These are phyloP conservation scores for Leptoxyphium fumago DNA, from an alignment of 2,329 filamentous ascomycete species.

Conservation along the genomic window DNA sequence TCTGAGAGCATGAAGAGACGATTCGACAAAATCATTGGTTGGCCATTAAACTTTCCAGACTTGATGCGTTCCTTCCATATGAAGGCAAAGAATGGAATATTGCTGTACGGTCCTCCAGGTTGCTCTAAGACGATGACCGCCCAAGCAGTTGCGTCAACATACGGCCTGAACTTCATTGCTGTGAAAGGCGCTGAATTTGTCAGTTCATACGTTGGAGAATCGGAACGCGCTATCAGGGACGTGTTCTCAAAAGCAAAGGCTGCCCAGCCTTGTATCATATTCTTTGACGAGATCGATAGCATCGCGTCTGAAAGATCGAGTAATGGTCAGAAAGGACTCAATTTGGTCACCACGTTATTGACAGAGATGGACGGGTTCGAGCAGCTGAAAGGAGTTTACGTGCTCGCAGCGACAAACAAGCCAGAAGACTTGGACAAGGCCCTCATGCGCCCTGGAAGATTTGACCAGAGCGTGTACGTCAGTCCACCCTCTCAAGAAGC, in stretches of 20 bases:
- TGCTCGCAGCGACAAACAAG: conserved; percentile 83
- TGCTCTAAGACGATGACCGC: conserved; percentile 91
- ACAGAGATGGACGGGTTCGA: conserved; percentile 97
- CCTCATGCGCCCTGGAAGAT: conserved; percentile 68
- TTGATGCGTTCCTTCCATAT: conserved; percentile 36
- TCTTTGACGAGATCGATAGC: conserved; percentile 92
- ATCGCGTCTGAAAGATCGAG: conserved; percentile 48
- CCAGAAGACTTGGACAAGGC: conserved; percentile 77
- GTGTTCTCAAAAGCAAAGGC: conserved; percentile 73
- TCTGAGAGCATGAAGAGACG: conserved; percentile 57
- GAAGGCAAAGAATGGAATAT: conserved; percentile 61
- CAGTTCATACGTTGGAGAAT: conserved; percentile 95
- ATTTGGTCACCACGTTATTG: conserved; percentile 76
- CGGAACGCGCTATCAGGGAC: conserved; percentile 70
- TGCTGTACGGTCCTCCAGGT: conserved; percentile 84
- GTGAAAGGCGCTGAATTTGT: conserved; percentile 88
- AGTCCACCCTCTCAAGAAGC: conserved; percentile 62
- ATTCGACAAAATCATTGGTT: conserved; percentile 42
- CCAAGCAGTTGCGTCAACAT: conserved; percentile 80
- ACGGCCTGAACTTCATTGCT: conserved; percentile 82
- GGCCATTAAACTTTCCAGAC: conserved; percentile 41
- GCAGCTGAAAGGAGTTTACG: conserved; percentile 63
- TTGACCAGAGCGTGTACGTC: conserved; percentile 76
- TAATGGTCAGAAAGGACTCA: conserved; percentile 43
- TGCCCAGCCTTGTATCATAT: conserved; percentile 84